phyloP scores from a whole-genome alignment of 305 asterid genomes.

The Fraxinus albicans region DNA sequence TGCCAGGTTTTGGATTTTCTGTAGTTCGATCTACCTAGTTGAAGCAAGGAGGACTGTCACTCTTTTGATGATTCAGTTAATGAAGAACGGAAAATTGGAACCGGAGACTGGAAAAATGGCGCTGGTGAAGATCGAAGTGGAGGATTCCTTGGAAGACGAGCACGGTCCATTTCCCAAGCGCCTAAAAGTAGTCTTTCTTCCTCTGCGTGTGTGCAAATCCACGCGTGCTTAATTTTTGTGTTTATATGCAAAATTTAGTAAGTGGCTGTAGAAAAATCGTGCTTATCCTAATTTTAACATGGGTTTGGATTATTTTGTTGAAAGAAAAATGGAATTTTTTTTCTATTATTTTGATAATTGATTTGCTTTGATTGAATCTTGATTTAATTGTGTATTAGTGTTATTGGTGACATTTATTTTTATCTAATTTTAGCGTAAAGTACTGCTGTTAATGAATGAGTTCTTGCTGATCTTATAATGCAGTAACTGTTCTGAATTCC shows the following conservation, averaged over 20 bases:
- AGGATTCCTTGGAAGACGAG: slow-evolving; percentile 45
- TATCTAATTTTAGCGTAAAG: background rate
- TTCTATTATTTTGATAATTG: background rate
- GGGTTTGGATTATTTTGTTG: background rate
- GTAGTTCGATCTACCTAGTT: background rate
- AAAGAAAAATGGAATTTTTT: background rate
- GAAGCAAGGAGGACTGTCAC: background rate
- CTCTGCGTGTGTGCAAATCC: background rate
- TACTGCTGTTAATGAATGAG: background rate
- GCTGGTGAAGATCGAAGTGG: slow-evolving; percentile 45
- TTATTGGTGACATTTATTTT: background rate
- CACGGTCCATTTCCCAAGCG: slow-evolving; percentile 44
- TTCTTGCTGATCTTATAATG: background rate
- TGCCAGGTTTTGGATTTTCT: background rate
- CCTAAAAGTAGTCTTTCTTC: slow-evolving; percentile 21
- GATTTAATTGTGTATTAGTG: background rate
- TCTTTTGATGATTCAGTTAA: slow-evolving; percentile 39
- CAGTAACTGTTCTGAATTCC: background rate
- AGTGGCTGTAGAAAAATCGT: background rate
- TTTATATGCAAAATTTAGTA: background rate
- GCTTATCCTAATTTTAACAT: background rate
- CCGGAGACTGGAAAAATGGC: slow-evolving; percentile 29
- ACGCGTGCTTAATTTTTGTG: background rate
- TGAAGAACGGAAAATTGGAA: slow-evolving; percentile 30
- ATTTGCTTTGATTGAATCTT: background rate